Evolutionary conservation across 495 filamentous ascomycete species (phyloP), one percentile per base, ranked within the genome.

Genomic region (Aspergillus indologenus): DNA sequence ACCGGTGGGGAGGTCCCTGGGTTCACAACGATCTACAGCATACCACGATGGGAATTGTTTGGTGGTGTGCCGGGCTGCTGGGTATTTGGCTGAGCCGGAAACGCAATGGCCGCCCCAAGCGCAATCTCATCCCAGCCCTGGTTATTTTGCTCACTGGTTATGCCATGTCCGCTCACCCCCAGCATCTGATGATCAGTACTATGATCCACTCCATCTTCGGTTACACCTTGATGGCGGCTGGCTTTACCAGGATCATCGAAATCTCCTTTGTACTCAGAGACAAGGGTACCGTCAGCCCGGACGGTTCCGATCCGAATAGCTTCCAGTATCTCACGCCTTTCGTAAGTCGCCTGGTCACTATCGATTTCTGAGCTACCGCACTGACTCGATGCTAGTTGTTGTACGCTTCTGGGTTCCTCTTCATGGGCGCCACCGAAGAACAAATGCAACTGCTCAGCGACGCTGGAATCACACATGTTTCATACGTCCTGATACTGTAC

Each of bases 401-500:
- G 19, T 96, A 88, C 66, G 91, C 94, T 44, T 91, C 94, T 4
- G 94, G 94, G 26, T 95, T 98, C 74, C 81, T 97, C 54, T 98
- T 98, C 79, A 95, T 97, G 91, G 88, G 90, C 52, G 94, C 95
- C 22, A 97, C 90, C 2, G 94, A 98, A 71, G 93, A 98, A 70
- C 93, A 98, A 69, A 93, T 98, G 88, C 65, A 79, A 40, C 74
- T 97, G 1, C 75, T 98, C 14, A 75, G 81, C 47, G 77, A 81
- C 47, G 87, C 86, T 3, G 82, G 86, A 54, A 86, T 98, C 67
- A 90, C 89, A 42, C 89, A 95, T 69, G 90, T 98, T 46, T 87
- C 92, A 12, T 98, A 98, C 70, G 79, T 97, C 46, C 80, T 98
- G 51, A 89, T 97, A 53, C 75, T 97, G 5, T 98, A 88, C 79